Evolutionary conservation across 495 filamentous ascomycete species (phyloP).

Genomic region (Cercophora newfieldiana): DNA sequence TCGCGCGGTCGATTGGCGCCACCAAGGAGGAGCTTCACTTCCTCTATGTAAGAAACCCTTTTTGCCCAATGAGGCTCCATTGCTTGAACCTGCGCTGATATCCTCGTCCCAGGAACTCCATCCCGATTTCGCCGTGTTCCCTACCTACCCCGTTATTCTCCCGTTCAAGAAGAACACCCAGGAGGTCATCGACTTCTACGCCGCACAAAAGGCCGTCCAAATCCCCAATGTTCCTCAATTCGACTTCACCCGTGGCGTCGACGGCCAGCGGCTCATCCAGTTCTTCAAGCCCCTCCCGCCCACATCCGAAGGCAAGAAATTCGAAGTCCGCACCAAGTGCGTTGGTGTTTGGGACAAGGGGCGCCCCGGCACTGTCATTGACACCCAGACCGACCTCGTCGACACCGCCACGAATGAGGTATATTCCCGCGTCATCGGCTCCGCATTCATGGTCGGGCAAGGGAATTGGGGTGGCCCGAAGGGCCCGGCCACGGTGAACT

Average conservation of each 20-base stretch:
- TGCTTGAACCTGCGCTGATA: slow-evolving; percentile 18
- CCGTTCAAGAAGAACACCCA: slow-evolving; percentile 77
- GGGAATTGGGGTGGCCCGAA: slow-evolving; percentile 92
- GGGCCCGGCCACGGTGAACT: slow-evolving; percentile 73
- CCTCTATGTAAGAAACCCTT: slow-evolving; percentile 64
- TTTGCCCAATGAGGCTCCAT: background rate
- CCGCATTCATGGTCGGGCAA: slow-evolving; percentile 78
- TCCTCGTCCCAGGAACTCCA: slow-evolving; percentile 65
- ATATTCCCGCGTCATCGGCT: slow-evolving; percentile 67
- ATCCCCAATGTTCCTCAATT: slow-evolving; percentile 80
- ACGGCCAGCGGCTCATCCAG: slow-evolving; percentile 79
- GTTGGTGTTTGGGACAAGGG: slow-evolving; percentile 92
- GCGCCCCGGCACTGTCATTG: slow-evolving; percentile 76
- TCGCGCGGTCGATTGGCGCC: slow-evolving; percentile 83
- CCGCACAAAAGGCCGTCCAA: slow-evolving; percentile 53
- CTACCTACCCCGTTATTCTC: slow-evolving; percentile 82
- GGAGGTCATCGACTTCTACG: slow-evolving; percentile 88
- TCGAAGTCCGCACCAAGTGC: slow-evolving; percentile 77
- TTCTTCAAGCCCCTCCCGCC: slow-evolving; percentile 77
- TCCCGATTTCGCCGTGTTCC: slow-evolving; percentile 79
- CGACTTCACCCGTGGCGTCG: slow-evolving; percentile 71
- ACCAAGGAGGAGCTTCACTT: slow-evolving; percentile 87
- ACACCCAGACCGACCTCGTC: slow-evolving; percentile 75
- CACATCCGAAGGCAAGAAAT: slow-evolving; percentile 67
- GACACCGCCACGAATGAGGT: slow-evolving; percentile 68